phyloP scores from a whole-genome alignment of 2,329 filamentous ascomycete genomes.

The Incumbomyces delicatus region DNA sequence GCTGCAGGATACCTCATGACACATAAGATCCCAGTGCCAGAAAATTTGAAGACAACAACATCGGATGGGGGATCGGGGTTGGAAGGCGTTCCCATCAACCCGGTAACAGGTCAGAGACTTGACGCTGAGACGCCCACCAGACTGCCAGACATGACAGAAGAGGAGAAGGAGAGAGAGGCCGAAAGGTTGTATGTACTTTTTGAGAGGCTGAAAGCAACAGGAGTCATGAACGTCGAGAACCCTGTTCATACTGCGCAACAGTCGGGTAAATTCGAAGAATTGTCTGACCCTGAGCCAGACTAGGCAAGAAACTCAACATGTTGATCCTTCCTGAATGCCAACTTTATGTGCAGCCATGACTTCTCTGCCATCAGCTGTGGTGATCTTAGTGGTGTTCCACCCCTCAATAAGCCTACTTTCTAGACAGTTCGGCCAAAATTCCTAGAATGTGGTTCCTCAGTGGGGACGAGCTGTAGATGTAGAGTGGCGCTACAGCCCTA shows the following conservation, averaged over 20 bases:
- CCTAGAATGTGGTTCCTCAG: no score
- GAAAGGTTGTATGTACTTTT: slow-evolving; percentile 85
- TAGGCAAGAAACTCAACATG: background rate
- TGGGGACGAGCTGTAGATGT: no score
- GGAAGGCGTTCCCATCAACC: slow-evolving; percentile 53
- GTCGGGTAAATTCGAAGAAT: slow-evolving; percentile 55
- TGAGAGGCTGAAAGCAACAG: slow-evolving; percentile 70
- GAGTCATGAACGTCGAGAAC: slow-evolving; percentile 68
- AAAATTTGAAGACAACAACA: slow-evolving; percentile 48
- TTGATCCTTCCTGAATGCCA: background rate
- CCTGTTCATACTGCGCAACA: slow-evolving; percentile 61
- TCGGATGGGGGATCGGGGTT: slow-evolving; percentile 8
- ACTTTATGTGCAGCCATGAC: no score
- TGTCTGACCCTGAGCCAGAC: slow-evolving; percentile 15
- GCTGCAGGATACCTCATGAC: slow-evolving; percentile 83
- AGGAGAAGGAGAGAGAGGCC: slow-evolving; percentile 86
- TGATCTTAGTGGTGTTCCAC: no score
- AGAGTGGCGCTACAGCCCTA: no score
- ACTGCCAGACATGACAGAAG: slow-evolving; percentile 69
- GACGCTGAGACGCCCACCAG: slow-evolving; percentile 41
- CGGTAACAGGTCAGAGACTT: slow-evolving; percentile 74
- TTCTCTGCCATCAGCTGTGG: no score
- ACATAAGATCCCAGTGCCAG: slow-evolving; percentile 68
- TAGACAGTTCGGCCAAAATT: no score
- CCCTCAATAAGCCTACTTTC: no score